Conservation (phyloP, 2,329 filamentous ascomycete species). For the Xylaria multiplex region DNA sequence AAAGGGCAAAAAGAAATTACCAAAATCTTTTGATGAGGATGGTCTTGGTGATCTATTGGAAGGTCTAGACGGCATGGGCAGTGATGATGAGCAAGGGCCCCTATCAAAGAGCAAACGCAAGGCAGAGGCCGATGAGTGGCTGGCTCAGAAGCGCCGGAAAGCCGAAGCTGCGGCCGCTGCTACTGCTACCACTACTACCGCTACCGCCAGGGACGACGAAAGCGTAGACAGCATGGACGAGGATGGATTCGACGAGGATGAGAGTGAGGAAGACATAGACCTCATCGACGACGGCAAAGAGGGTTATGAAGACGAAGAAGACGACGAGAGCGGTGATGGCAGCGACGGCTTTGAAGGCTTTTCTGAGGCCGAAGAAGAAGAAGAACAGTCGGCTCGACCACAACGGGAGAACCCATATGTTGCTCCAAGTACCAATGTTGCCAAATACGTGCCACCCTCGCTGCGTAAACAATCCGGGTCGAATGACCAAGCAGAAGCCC, state of each 20-base stretch:
- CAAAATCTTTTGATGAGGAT: constrained; percentile 80
- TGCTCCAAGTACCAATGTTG: constrained; percentile 68
- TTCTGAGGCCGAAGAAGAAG: constrained; percentile 43
- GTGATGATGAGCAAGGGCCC: constrained; percentile 51
- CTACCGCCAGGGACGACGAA: constrained; percentile 42
- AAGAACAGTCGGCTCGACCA: constrained; percentile 51
- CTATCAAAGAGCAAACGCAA: constrained; percentile 71
- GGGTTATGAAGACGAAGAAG: constrained; percentile 39
- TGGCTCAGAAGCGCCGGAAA: constrained; percentile 66
- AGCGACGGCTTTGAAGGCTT: constrained; percentile 55
- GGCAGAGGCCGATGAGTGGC: constrained; percentile 68
- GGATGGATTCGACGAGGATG: constrained; percentile 41
- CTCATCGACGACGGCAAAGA: constrained; percentile 43
- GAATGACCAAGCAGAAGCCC: constrained; percentile 72
- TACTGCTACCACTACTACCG: constrained; percentile 38
- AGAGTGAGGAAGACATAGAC: constrained; percentile 37
- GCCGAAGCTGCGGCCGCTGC: constrained; percentile 45
- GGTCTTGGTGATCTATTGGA: constrained; percentile 82
- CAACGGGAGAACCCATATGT: constrained; percentile 88
- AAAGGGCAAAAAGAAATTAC: constrained; percentile 76
- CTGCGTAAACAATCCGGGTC: constrained; percentile 71
- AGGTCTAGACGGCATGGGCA: constrained; percentile 68
- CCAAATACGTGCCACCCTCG: constrained; percentile 92
- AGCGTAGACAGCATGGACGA: constrained; percentile 39
- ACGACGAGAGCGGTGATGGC: constrained; percentile 50